These are phyloP conservation scores for Calocera cornea DNA, from an alignment of 768 basidiomycete genomes.

Conservation along the genomic window DNA sequence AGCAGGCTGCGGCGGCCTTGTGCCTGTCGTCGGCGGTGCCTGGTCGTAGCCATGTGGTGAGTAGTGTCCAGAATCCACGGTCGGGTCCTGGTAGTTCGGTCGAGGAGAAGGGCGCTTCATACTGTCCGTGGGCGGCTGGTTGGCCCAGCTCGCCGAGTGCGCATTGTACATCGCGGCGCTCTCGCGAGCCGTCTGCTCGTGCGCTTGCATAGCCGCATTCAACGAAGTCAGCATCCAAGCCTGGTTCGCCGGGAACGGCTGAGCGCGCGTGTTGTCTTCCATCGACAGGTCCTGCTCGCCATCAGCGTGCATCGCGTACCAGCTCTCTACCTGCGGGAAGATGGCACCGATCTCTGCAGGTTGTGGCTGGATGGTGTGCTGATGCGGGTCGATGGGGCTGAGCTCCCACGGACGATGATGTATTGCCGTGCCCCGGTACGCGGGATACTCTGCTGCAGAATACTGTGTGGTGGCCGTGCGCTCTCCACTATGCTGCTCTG, in stretches of 20 bases:
- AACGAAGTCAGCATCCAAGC: background rate
- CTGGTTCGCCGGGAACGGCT: background rate
- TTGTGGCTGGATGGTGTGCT: background rate
- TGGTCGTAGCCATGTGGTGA: no score
- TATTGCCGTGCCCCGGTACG: background rate
- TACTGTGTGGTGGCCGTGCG: background rate
- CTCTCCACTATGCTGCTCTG: background rate
- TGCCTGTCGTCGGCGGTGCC: no score
- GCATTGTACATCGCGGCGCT: background rate
- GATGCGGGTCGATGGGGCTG: background rate
- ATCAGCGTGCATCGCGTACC: background rate
- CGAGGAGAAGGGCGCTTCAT: background rate
- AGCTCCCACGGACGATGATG: background rate
- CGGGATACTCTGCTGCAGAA: background rate
- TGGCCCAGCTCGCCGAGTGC: background rate
- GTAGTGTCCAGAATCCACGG: background rate
- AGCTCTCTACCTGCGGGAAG: background rate
- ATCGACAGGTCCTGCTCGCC: background rate
- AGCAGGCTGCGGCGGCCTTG: no score
- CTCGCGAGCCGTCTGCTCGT: background rate
- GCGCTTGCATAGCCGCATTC: background rate
- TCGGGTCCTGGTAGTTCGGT: no score
- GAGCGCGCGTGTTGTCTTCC: background rate
- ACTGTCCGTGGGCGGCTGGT: background rate
- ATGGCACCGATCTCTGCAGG: background rate